Conservation (phyloP, 306 rosid species). For the Trifolium pratense region DNA sequence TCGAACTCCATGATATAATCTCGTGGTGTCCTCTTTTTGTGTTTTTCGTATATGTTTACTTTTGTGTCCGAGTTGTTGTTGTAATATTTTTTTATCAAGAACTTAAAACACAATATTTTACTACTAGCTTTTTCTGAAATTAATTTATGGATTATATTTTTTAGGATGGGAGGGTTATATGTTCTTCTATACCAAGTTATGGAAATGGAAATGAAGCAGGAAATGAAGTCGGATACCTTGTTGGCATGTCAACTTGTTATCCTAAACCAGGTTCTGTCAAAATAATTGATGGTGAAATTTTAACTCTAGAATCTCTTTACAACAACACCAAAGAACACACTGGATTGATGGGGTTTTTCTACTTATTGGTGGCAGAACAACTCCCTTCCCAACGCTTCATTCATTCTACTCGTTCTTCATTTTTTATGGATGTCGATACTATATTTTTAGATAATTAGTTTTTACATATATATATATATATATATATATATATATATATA, state of each 20-base stretch:
- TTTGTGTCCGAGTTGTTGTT: too few species aligned
- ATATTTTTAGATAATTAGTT: too few species aligned
- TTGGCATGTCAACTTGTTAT: background rate
- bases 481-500: background rate
- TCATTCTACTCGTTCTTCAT: background rate
- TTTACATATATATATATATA: too few species aligned
- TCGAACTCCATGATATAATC: too few species aligned
- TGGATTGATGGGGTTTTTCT: background rate
- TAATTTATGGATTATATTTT: too few species aligned
- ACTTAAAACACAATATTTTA: too few species aligned
- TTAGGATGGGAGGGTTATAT: background rate
- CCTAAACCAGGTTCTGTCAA: background rate
- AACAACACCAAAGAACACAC: background rate
- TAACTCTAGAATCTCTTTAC: background rate
- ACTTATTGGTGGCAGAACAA: background rate
- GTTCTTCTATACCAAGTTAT: background rate
- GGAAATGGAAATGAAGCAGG: background rate
- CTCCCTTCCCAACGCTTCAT: background rate
- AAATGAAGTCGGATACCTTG: background rate
- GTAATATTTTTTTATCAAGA: too few species aligned
- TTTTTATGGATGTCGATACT: too few species aligned
- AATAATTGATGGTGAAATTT: background rate
- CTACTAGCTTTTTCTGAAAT: background rate
- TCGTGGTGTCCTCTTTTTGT: too few species aligned
- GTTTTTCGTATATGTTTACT: too few species aligned